phyloP scores from a whole-genome alignment of 768 basidiomycete genomes.

The Kwoniella bestiolae region DNA sequence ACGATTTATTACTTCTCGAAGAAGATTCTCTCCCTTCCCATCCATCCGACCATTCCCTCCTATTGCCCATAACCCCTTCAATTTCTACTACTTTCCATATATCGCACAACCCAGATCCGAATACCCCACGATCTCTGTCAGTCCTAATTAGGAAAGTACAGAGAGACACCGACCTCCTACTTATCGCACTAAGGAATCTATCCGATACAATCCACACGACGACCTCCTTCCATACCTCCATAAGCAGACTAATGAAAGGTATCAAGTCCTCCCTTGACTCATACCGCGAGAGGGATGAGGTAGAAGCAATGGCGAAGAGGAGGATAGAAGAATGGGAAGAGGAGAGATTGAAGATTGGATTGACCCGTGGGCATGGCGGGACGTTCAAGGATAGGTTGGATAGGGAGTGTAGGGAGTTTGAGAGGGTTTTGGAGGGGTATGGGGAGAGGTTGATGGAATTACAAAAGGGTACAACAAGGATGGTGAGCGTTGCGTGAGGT shows the following conservation, averaged over 20 bases:
- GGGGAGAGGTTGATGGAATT: slow-evolving; percentile 10
- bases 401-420: slow-evolving; percentile 17
- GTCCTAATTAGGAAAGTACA: not conserved
- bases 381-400: slow-evolving; percentile 11
- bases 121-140: not conserved
- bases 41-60: not conserved
- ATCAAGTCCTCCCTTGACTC: slow-evolving; percentile 21
- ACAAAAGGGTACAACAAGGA: not conserved
- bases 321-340: slow-evolving; percentile 29
- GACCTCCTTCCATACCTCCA: slow-evolving; percentile 18
- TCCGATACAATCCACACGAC: slow-evolving; percentile 25
- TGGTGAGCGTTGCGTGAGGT: not conserved
- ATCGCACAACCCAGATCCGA: not conserved
- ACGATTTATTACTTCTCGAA: not conserved
- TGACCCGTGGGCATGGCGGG: slow-evolving; percentile 15
- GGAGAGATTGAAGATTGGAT: slow-evolving; percentile 18
- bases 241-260: slow-evolving; percentile 22
- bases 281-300: slow-evolving; percentile 17
- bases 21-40: not conserved
- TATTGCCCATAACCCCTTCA: not conserved
- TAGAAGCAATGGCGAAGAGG: slow-evolving; percentile 19
- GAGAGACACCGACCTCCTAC: not conserved
- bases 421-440: slow-evolving; percentile 10
- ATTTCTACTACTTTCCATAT: not conserved
- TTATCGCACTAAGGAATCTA: slow-evolving; percentile 11